These are phyloP conservation scores for Schwanniomyces sp. DNA, from an alignment of 805 yeast genomes.

Conservation along the genomic window DNA sequence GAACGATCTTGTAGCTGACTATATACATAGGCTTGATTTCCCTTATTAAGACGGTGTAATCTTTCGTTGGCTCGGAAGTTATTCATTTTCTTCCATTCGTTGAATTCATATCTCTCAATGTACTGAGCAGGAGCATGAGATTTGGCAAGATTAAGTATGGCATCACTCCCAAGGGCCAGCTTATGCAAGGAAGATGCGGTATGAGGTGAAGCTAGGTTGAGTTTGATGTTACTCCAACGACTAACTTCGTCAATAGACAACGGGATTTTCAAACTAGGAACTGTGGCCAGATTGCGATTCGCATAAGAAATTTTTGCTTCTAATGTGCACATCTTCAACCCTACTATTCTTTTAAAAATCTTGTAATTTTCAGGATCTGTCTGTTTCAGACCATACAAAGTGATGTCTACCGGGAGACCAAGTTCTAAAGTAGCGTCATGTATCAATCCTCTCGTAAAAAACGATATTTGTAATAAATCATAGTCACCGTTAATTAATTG, in stretches of 20 bases:
- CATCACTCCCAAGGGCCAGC: neutral
- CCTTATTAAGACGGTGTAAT: slow-evolving; percentile 8
- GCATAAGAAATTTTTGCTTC: slow-evolving; percentile 14
- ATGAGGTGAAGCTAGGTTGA: neutral
- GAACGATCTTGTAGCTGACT: slow-evolving; percentile 3
- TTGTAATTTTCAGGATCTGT: slow-evolving; percentile 15
- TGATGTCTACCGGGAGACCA: slow-evolving; percentile 11
- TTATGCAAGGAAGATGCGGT: neutral
- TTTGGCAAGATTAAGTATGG: neutral
- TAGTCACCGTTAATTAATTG: neutral
- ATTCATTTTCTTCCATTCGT: slow-evolving; percentile 1
- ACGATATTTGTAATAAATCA: slow-evolving; percentile 1
- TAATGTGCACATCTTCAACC: slow-evolving; percentile 7
- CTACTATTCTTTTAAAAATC: slow-evolving; percentile 14
- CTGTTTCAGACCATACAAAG: slow-evolving; percentile 3
- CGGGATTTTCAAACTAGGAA: slow-evolving; percentile 2
- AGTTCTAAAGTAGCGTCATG: slow-evolving; percentile 12
- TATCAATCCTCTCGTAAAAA: slow-evolving; percentile 12
- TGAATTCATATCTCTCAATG: slow-evolving; percentile 1
- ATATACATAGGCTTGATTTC: slow-evolving; percentile 10
- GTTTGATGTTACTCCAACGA: slow-evolving; percentile 9
- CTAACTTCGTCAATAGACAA: slow-evolving; percentile 6
- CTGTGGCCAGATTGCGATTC: slow-evolving; percentile 1
- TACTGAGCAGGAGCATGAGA: neutral
- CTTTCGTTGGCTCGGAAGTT: slow-evolving; percentile 9